These are phyloP conservation scores for Wickerhamomyces canadensis DNA, from an alignment of 805 yeast species.

Conservation along the genomic window DNA sequence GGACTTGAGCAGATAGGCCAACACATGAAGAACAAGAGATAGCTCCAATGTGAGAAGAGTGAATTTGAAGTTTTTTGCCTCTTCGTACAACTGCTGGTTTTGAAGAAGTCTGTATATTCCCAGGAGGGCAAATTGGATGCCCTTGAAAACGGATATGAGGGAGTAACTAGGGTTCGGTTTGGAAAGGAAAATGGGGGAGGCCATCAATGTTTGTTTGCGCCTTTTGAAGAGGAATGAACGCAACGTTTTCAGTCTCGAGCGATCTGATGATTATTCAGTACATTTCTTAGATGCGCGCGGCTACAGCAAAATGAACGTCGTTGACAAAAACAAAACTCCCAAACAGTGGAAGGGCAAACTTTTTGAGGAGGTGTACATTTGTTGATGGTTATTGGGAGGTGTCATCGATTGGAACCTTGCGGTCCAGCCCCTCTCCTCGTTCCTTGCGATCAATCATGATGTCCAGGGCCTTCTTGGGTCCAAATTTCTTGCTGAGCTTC, in stretches of 20 bases:
- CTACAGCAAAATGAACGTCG: too few species aligned
- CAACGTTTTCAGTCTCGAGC: too few species aligned
- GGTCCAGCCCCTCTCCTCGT: conserved; percentile 22
- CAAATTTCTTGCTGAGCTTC: conserved; percentile 48
- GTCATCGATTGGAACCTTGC: conserved; percentile 23
- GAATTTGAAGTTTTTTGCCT: conserved; percentile 9
- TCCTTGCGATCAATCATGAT: conserved; percentile 21
- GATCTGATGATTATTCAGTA: too few species aligned
- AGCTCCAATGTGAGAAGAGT: conserved; percentile 4
- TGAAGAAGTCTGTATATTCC: conserved; percentile 15
- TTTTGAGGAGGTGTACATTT: too few species aligned
- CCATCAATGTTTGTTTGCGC: conserved; percentile 13
- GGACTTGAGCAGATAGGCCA: conserved; percentile 3
- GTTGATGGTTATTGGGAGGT: too few species aligned
- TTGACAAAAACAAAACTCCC: too few species aligned
- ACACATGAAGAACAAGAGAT: conserved; percentile 7
- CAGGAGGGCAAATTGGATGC: conserved; percentile 13
- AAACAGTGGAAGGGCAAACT: too few species aligned
- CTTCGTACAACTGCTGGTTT: conserved; percentile 11
- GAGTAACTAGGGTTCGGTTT: conserved; percentile 14
- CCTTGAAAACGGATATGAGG: conserved; percentile 10
- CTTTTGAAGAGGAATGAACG: too few species aligned
- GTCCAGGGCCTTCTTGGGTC: conserved; percentile 26
- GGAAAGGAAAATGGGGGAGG: conserved; percentile 18
- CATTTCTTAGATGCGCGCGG: too few species aligned